Evolutionary conservation across 169 alveolate species (phyloP), one percentile per base, ranked within the genome.

Genomic region (Nephromyces sp.): DNA sequence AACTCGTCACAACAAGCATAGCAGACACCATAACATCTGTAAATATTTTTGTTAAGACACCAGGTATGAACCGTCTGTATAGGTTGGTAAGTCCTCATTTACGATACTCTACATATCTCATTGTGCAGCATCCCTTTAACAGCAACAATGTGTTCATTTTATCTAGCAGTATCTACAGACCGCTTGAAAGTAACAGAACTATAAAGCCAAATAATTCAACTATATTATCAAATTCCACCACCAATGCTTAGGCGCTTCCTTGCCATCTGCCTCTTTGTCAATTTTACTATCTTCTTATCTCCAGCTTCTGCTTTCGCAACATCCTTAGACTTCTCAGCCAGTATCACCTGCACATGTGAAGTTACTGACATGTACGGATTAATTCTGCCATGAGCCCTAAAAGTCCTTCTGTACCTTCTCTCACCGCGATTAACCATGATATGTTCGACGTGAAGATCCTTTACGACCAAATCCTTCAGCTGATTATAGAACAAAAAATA

Each of bases 331-430:
- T 86, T 76, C 81, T 91, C 95, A 35, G 81, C 85, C 34, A 92
- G 92, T 66, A 92, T 87, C 52, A 92, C 72, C 81, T 92, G 93
- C 68, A 92, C 83, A 80, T 92, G 94, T 80, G 95, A 91, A 2
- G 96, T 95, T 43, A 85, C 88, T 35, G 93, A 87, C 81, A 90
- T 90, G 84, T 79, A 91, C 15, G 96, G 62, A 66, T 87, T 93
- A 85, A 96, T 95, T 80, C 99, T 92, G 43, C 99, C 99, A 79
- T 96, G 99, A 24, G 99, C 99, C 75, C 98, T 90, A 90, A 89
- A 95, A 30, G 98, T 94, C 84, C 99, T 90, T 86, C 99, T 94
- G 87, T 99, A 91, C 33, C 98, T 98, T 68, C 89, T 89, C 67
- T 90, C 92, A 6, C 99, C 99, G 79, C 95, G 92, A 84, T 94